Evolutionary conservation across 345 rosid species (phyloP), one percentile per base, ranked within the genome.

Genomic region (Acer yangbiense): DNA sequence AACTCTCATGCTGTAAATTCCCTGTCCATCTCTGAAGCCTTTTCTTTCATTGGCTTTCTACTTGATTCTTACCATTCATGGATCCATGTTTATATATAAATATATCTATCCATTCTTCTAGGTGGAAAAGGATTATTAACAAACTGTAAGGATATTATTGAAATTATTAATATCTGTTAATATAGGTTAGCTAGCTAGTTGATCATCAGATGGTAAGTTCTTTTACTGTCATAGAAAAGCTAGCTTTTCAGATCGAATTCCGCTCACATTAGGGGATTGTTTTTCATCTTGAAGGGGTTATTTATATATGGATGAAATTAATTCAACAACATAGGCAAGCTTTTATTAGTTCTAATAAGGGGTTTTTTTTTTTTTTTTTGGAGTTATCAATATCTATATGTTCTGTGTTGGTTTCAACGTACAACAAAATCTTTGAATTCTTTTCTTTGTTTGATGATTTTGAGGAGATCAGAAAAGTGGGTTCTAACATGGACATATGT

Each of bases 1-100:
- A 79, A 84, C 83, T 86, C 89, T 79, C 85, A 70, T 82, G 87
- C 85, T 21, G 87, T 83, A 86, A 80, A 77, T 77, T 48, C 78
- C 72, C 81, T 77, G 65, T 73, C 58, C 21, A 32, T 72, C 50
- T 55, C 76, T 79, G 41, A 32, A 1, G 39, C 74, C 68, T 69
- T 60, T 62, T 10, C 57, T 61, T 76, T 70, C 77, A 61, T 76
- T 79, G 61, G 77, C 35, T 71, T 70, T 48, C 52, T 69, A 16
- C 6, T 35, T 35, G 6, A 46, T 58, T 21, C 43, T 78, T 52
- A 67, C 4, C 68, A 44, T 75, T 6, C 39, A 69, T 50, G 14
- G 17, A 41, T 17, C 14, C 39, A 35, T 14, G 50, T n/a, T 7
- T 48, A 54, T 55, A 55, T 48, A 62, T 23, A 29, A 29, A 41